phyloP scores from a whole-genome alignment of 169 alveolate species.

The Cryptosporidium canis region DNA sequence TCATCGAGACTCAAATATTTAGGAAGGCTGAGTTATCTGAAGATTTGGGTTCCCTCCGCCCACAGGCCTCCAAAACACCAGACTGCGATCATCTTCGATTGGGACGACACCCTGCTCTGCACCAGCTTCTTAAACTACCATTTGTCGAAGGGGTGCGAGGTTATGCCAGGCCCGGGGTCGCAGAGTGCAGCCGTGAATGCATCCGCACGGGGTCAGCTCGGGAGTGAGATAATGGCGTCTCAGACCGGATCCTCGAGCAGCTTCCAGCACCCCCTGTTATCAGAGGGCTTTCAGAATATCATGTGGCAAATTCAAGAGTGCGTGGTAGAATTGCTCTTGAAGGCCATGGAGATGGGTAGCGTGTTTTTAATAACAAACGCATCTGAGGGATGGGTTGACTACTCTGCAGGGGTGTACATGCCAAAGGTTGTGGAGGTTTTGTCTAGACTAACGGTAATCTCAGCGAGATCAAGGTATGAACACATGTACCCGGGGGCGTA shows the following conservation, averaged over 20 bases:
- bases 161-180: neutral
- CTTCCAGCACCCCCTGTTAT: neutral
- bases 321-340: slow-evolving; percentile 74
- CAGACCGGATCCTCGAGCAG: neutral
- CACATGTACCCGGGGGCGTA: slow-evolving; percentile 86
- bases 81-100: slow-evolving; percentile 89
- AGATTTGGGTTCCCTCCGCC: slow-evolving; percentile 76
- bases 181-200: neutral
- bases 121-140: slow-evolving; percentile 84
- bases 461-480: slow-evolving; percentile 91
- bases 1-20: slow-evolving; percentile 44
- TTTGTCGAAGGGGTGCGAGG: neutral
- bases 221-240: neutral
- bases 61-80: slow-evolving; percentile 77
- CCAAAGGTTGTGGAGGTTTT: slow-evolving; percentile 76
- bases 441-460: slow-evolving; percentile 84
- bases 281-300: slow-evolving; percentile 5
- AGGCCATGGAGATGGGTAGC: slow-evolving; percentile 83
- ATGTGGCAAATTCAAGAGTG: slow-evolving; percentile 65
- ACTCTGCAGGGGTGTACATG: slow-evolving; percentile 84
- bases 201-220: slow-evolving; percentile 1
- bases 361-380: slow-evolving; percentile 93
- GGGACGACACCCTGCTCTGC: slow-evolving; percentile 95
- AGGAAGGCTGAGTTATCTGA: slow-evolving; percentile 55
- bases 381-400: slow-evolving; percentile 94